Evolutionary conservation across 768 basidiomycete genomes (phyloP), one percentile per base, ranked within the genome.

Genomic region (Amyloporia xantha): DNA sequence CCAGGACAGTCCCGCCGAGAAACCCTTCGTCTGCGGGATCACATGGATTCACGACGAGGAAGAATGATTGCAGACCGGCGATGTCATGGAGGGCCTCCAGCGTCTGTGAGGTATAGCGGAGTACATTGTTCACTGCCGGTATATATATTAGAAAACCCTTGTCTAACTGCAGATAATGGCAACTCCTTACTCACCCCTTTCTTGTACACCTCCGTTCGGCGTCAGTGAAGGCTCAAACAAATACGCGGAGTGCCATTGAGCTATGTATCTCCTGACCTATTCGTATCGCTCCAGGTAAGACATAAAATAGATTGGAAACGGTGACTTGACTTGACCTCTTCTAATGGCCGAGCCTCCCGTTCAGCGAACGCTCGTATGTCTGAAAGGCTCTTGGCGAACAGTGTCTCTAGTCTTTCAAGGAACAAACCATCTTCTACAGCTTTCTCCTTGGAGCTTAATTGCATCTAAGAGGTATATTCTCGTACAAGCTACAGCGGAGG

Each of bases 361-460:
- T 76, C 73, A 38, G 82, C 75, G 59, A 86, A 86, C 0, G 77
- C 72, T 45, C 65, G 74, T 36, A 85, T 73, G 44, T 84, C 82
- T 6, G 66, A 66, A 7, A 81, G 62, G 44, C 67, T 73, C 59
- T 78, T 80, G 48, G 79, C 74, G 64, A 80, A 77, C 56, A 86
- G 80, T 0, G 78, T 70, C 48, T 84, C 78, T 39, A 86, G 66
- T 30, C 84, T 71, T 60, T 86, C 82, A 47, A 77, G 63, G 58
- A 79, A 85, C n/a, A 85, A 67, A 4, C 56, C 27, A 67, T 55
- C 41, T 56, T 64, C 39, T 54, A 53, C 28, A 62, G 58, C 48
- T 50, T 52, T 30, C 51, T 30, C 36, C 38, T 43, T 19, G 44
- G 30, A 19, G 38, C 47, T 19, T 56, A 59, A n/a, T n/a, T n/a